A percentile compares a stretch with the other conserved stretches of the same genome.
Conservation (phyloP, 2,329 filamentous ascomycete genomes). For the Polychaeton citri region DNA sequence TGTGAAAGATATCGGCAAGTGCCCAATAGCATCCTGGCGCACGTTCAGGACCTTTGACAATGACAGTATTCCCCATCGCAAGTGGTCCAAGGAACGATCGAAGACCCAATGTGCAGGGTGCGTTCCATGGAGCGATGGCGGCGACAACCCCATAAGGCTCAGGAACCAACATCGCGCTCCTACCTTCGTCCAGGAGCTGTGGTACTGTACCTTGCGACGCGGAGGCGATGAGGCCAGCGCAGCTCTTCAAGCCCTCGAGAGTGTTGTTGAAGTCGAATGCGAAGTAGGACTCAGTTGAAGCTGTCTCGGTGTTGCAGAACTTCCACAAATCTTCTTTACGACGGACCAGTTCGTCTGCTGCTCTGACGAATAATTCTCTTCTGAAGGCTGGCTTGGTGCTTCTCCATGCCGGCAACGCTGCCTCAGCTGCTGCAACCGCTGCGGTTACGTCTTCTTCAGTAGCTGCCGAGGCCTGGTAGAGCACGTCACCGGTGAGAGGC, state of each 20-base stretch:
- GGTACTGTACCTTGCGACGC: slow-evolving; percentile 39
- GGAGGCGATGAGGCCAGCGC: slow-evolving; percentile 36
- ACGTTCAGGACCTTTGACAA: slow-evolving; percentile 60
- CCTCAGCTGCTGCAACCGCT: slow-evolving; percentile 48
- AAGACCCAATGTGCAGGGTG: slow-evolving; percentile 36
- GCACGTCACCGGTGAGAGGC: slow-evolving; percentile 39
- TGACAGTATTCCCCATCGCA: slow-evolving; percentile 58
- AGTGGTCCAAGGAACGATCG: slow-evolving; percentile 46
- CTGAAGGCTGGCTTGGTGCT: slow-evolving; percentile 46
- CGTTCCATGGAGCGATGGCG: slow-evolving; percentile 71
- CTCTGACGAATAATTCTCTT: slow-evolving; percentile 57
- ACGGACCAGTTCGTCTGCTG: slow-evolving; percentile 49
- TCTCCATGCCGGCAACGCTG: slow-evolving; percentile 57
- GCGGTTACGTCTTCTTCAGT: slow-evolving; percentile 42
- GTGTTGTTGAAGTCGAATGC: slow-evolving; percentile 28
- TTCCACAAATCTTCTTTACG: slow-evolving; percentile 46
- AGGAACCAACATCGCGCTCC: slow-evolving; percentile 46
- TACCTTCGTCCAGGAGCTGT: slow-evolving; percentile 38
- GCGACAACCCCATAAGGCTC: slow-evolving; percentile 71
- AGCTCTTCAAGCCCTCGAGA: slow-evolving; percentile 36
- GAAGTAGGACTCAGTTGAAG: slow-evolving; percentile 28
- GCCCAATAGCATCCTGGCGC: slow-evolving; percentile 51
- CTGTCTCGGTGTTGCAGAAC: slow-evolving; percentile 49
- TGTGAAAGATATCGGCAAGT: slow-evolving; percentile 50
- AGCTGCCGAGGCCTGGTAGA: slow-evolving; percentile 44